Conservation (phyloP, 2,329 filamentous ascomycete species). For the Paecilomyces sp. region DNA sequence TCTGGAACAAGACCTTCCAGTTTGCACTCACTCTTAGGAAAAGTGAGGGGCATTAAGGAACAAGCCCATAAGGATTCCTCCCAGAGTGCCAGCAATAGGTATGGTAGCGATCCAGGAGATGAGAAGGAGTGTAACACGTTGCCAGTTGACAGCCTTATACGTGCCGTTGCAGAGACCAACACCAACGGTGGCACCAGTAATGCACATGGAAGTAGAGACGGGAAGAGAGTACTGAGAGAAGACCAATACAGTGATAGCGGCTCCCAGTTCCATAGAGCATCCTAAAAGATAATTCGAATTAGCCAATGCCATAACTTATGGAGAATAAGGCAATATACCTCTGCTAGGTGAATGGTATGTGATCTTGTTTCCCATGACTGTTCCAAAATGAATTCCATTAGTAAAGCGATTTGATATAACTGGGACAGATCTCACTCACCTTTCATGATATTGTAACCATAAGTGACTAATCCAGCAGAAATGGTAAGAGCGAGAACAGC, state of each 20-base stretch:
- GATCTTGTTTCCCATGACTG: slow-evolving; percentile 67
- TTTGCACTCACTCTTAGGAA: neutral
- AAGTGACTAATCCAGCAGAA: slow-evolving; percentile 62
- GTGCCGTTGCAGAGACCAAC: slow-evolving; percentile 72
- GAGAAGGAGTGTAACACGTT: slow-evolving; percentile 61
- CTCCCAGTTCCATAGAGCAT: slow-evolving; percentile 73
- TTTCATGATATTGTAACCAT: slow-evolving; percentile 82
- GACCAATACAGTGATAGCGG: slow-evolving; percentile 67
- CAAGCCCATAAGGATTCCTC: slow-evolving; percentile 46
- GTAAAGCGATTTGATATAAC: too few species aligned
- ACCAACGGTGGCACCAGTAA: slow-evolving; percentile 70
- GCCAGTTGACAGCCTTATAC: slow-evolving; percentile 66
- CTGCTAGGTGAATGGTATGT: slow-evolving; percentile 59
- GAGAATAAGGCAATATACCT: slow-evolving; percentile 20
- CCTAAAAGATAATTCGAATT: slow-evolving; percentile 11
- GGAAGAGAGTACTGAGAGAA: slow-evolving; percentile 70
- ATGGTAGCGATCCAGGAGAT: slow-evolving; percentile 63
- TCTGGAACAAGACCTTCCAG: too few species aligned
- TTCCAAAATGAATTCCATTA: too few species aligned
- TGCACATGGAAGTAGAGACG: slow-evolving; percentile 72
- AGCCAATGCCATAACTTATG: slow-evolving; percentile 2
- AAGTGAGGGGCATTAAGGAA: slow-evolving; percentile 56
- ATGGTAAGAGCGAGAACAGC: slow-evolving; percentile 60
- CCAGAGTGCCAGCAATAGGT: slow-evolving; percentile 54
- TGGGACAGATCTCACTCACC: slow-evolving; percentile 35